Conservation (phyloP, 768 basidiomycete species). For the Rhizopogon vulgaris region DNA sequence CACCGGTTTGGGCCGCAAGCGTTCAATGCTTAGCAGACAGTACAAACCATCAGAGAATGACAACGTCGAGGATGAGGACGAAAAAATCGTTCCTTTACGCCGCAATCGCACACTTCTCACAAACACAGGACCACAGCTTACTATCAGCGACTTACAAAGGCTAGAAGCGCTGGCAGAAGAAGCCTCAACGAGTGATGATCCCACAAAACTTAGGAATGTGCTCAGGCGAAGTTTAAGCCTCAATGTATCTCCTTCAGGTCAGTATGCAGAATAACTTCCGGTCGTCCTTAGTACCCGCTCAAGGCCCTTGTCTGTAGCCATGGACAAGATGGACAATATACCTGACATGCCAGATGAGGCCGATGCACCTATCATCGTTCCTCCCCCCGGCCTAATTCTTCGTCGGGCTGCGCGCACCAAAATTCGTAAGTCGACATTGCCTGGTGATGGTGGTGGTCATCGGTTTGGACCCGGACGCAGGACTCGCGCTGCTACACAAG, state of each 20-base stretch:
- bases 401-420: conserved; percentile 91
- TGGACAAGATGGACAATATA: conserved; percentile 64
- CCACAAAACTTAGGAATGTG: conserved; percentile 69
- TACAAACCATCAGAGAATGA: conserved; percentile 81
- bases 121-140: conserved; percentile 76
- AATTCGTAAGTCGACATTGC: conserved; percentile 79
- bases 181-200: conserved; percentile 77
- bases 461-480: conserved; percentile 54
- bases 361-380: conserved; percentile 82
- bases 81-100: conserved; percentile 64
- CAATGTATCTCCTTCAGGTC: conserved; percentile 81
- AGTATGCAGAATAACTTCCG: conserved; percentile 26
- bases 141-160: conserved; percentile 90
- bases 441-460: conserved; percentile 77
- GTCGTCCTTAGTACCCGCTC: conserved; percentile 13
- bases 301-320: conserved; percentile 35
- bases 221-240: conserved; percentile 84
- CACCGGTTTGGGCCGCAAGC: conserved; percentile 67
- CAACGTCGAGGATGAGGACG: conserved; percentile 62
- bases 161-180: conserved; percentile 92
- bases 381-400: conserved; percentile 83
- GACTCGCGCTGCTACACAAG: conserved; percentile 20
- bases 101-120: conserved; percentile 62
- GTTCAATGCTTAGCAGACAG: conserved; percentile 92
- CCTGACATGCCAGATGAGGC: conserved; percentile 70